Base-by-base conservation (phyloP, 1,284 basidiomycete species). In the Earliella scabrosa region DNA sequence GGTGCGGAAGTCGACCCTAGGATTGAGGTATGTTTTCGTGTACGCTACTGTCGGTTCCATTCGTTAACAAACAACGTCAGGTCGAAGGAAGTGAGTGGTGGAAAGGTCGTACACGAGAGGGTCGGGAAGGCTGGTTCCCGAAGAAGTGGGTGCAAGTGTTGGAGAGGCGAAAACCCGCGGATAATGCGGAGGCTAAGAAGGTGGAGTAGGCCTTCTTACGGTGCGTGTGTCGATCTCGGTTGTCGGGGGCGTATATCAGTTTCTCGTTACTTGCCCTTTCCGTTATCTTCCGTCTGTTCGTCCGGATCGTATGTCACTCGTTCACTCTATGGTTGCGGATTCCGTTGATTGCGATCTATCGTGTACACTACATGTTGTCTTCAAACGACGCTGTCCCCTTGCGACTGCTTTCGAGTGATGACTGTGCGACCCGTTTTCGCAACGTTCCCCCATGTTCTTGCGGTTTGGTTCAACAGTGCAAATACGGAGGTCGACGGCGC, bases 81-180 rank as follows among this genome's bases (percentile, higher is more conserved):
- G 66, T 69, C 11, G 67, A 71, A 23, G 87, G 88, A 56, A 83
- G 82, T 14, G 94, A 95, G 45, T 99, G 97, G 97, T 99, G 96
- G 95, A 90, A 90, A 71, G 97, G 97, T 0, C 79, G 97, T 48
- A 97, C 93, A 58, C 82, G 97, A 55, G 96, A 99, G 65, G 97
- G 97, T 0, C 82, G 90, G 60, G 89, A 94, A 64, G 97, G 97
- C 0, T 99, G 95, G 95, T 98, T 99, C 83, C 97, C 97, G 1
- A 86, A 82, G 62, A 96, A 92, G 66, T 96, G 90, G 82, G 93
- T 95, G 4, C 84, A 93, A 71, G 77, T 91, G 5, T 66, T 92
- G 54, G 85, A 88, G 69, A 73, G 78, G 66, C 78, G 72, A 61
- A 69, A 69, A 44, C 63, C 63, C 13, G 51, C 62, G 6, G 67